Evolutionary conservation across 768 basidiomycete genomes (phyloP).

Genomic region (Pisolithus marmoratus): DNA sequence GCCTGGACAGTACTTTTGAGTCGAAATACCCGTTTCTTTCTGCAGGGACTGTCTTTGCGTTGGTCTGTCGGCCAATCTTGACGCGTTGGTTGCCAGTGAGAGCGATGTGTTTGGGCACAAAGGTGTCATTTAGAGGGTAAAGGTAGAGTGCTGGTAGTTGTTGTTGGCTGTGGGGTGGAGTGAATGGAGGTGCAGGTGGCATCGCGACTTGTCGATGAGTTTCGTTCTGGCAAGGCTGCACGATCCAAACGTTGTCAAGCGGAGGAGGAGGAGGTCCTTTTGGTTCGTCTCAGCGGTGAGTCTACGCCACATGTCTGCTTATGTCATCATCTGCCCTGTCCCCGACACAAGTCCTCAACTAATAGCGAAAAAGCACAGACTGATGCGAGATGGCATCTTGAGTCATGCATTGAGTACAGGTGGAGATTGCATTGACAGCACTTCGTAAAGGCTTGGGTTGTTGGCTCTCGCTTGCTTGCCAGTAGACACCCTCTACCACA

Average conservation of each 20-base stretch:
- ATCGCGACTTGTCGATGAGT: conserved; percentile 19
- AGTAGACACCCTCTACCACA: too few relatives aligned
- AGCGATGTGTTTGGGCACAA: conserved; percentile 91
- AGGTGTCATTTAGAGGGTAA: conserved; percentile 92
- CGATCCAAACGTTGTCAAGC: conserved; percentile 15
- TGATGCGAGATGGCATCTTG: too few relatives aligned
- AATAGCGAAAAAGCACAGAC: too few relatives aligned
- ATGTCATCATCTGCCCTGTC: not conserved
- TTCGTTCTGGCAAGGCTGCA: conserved; percentile 5
- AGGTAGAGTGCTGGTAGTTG: conserved; percentile 52
- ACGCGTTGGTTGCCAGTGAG: conserved; percentile 59
- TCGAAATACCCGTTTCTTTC: conserved; percentile 97
- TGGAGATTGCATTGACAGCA: too few relatives aligned
- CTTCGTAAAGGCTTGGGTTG: too few relatives aligned
- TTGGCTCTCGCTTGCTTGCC: too few relatives aligned
- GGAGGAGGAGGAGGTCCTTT: not conserved
- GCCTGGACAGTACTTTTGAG: conserved; percentile 87
- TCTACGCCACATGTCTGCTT: conserved; percentile 2
- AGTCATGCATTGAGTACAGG: too few relatives aligned
- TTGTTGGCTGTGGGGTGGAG: conserved; percentile 22
- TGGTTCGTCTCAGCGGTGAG: not conserved
- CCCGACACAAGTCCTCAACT: too few relatives aligned
- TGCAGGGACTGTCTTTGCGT: conserved; percentile 87
- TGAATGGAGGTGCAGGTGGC: conserved; percentile 28
- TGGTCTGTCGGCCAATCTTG: conserved; percentile 95